Conservation (phyloP, 345 rosid species). For the Microthlaspi erraticum region DNA sequence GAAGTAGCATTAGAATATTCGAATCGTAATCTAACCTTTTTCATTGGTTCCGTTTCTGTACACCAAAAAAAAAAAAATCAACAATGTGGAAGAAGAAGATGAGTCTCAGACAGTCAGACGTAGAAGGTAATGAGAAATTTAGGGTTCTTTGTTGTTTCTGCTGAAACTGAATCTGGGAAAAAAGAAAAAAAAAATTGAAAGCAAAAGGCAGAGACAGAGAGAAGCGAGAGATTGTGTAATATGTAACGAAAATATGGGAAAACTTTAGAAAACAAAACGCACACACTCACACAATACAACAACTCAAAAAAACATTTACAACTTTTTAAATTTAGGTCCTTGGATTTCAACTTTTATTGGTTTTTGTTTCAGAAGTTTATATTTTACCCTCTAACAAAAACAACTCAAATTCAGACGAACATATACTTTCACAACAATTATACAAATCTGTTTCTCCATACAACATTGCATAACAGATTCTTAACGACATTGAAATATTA, state of each 20-base stretch:
- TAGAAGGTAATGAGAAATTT: conserved; percentile 31
- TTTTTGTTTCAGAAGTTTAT: background rate
- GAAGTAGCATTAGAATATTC: conserved; percentile 25
- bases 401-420: background rate
- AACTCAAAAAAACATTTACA: background rate
- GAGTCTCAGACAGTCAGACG: conserved; percentile 7
- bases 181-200: background rate
- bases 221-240: background rate
- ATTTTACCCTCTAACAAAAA: too few relatives aligned
- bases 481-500: background rate
- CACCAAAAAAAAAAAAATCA: conserved; percentile 19
- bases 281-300: conserved; percentile 15
- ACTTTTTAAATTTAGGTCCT: conserved; percentile 11
- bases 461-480: background rate
- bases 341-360: background rate
- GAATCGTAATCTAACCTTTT: conserved; percentile 34
- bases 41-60: conserved; percentile 28
- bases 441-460: background rate
- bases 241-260: conserved; percentile 34
- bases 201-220: conserved; percentile 18
- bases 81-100: conserved; percentile 24
- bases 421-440: background rate
- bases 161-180: conserved; percentile 34
- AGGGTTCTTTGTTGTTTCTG: conserved; percentile 33
- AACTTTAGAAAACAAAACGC: conserved; percentile 12